Evolutionary conservation across 805 yeast species (phyloP).

Genomic region (Schizosaccharomyces lindneri): DNA sequence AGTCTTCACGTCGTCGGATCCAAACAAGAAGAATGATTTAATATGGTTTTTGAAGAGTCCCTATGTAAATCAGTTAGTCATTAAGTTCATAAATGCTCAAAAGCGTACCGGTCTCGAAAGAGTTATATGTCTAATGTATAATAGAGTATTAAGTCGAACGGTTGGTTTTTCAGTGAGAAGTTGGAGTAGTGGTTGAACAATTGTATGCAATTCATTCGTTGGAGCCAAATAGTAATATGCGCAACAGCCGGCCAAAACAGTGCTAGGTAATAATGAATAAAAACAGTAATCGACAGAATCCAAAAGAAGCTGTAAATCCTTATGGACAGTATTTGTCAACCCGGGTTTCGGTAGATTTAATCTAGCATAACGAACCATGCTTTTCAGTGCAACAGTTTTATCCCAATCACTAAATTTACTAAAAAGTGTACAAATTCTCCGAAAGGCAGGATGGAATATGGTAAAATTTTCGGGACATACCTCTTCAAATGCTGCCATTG

Average conservation of each 20-base stretch:
- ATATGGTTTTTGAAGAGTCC: constrained; percentile 5
- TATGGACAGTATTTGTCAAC: neutral
- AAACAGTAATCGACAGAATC: neutral
- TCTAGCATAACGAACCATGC: constrained; percentile 43
- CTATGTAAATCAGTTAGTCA: neutral
- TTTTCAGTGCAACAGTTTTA: constrained; percentile 31
- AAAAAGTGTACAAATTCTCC: constrained; percentile 26
- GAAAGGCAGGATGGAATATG: constrained; percentile 44
- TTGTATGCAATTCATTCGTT: constrained; percentile 25
- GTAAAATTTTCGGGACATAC: constrained; percentile 34
- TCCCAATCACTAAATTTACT: constrained; percentile 47
- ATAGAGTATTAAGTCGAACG: constrained; percentile 9
- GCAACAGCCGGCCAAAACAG: constrained; percentile 3
- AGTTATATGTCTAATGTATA: constrained; percentile 11
- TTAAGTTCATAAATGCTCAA: neutral
- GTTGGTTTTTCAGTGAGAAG: neutral
- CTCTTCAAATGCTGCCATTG: constrained; percentile 31
- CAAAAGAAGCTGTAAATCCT: neutral
- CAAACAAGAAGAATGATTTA: constrained; percentile 25
- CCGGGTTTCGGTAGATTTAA: constrained; percentile 16
- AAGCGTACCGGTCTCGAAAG: neutral
- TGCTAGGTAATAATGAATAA: constrained; percentile 1
- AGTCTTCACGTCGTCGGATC: constrained; percentile 23
- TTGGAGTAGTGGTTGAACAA: neutral
- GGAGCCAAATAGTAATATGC: constrained; percentile 6